These are phyloP conservation scores for Liriodendron chinense DNA, from an alignment of 164 flowering plant species.

Conservation along the genomic window DNA sequence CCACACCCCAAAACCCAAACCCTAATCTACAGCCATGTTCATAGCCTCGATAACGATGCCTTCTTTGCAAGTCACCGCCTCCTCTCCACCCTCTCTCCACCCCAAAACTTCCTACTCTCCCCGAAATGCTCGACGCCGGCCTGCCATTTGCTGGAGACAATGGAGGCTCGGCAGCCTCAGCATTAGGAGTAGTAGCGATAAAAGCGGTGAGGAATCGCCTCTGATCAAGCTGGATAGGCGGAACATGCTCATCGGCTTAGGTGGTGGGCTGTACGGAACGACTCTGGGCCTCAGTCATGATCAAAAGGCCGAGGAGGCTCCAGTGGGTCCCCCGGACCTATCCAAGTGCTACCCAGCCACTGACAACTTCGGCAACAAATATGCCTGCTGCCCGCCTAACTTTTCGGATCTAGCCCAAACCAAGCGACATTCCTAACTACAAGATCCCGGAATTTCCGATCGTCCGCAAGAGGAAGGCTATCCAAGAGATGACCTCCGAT, in stretches of 20 bases:
- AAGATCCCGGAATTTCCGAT: background rate
- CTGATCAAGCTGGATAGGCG: constrained; percentile 4
- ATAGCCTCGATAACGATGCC: too few relatives aligned
- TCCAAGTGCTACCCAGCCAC: background rate
- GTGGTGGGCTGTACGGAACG: constrained; percentile 3
- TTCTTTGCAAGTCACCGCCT: too few relatives aligned
- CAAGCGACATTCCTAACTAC: background rate
- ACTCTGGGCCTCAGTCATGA: background rate
- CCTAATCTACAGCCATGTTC: too few relatives aligned
- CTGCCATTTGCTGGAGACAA: background rate
- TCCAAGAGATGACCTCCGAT: background rate
- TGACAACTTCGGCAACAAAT: background rate
- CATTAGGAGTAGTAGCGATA: background rate
- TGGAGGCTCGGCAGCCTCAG: too few relatives aligned
- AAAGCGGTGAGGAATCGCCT: background rate
- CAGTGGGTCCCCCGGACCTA: background rate
- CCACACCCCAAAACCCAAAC: too few relatives aligned
- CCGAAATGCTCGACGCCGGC: background rate
- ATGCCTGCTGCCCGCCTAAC: background rate
- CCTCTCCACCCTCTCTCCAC: background rate
- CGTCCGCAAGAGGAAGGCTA: constrained; percentile 1
- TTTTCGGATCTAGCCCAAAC: background rate
- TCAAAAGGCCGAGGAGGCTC: background rate
- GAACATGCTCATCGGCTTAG: constrained; percentile 10
- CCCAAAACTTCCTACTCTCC: background rate